These are phyloP conservation scores for Pleurotus salmoneostramineus DNA, from an alignment of 768 basidiomycete genomes.

Conservation along the genomic window DNA sequence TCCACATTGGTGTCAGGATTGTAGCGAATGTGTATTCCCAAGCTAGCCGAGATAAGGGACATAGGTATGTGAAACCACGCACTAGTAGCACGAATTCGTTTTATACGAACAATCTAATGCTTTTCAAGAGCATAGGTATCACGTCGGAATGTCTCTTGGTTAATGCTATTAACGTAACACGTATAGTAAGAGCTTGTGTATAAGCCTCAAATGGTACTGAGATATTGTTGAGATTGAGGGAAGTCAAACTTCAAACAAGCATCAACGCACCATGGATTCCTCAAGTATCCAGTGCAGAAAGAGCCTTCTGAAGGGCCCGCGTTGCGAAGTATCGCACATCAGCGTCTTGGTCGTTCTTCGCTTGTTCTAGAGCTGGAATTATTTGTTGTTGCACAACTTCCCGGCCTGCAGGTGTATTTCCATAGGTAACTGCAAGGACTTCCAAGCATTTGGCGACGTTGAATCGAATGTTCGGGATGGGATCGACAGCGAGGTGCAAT, in stretches of 20 bases:
- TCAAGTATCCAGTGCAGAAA: slow-evolving; percentile 8
- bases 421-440: slow-evolving; percentile 74
- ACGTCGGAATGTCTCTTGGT: slow-evolving; percentile 5
- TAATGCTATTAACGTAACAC: slow-evolving; percentile 7
- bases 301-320: slow-evolving; percentile 67
- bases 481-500: slow-evolving; percentile 77
- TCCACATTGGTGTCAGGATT: no score
- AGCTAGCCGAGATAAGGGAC: no score
- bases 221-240: neutral
- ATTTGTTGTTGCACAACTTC: slow-evolving; percentile 73
- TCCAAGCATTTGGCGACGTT: slow-evolving; percentile 96
- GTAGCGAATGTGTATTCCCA: no score
- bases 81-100: no score
- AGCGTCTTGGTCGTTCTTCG: slow-evolving; percentile 87
- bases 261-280: neutral
- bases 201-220: neutral
- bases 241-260: neutral
- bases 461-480: slow-evolving; percentile 99
- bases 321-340: slow-evolving; percentile 95
- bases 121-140: neutral
- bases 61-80: no score
- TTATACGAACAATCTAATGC: neutral
- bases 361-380: slow-evolving; percentile 78
- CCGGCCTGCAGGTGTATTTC: slow-evolving; percentile 59
- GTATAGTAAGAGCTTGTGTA: neutral